Evolutionary conservation across 495 filamentous ascomycete species (phyloP), one percentile per base, ranked within the genome.

Genomic region (Penicillium parvum): DNA sequence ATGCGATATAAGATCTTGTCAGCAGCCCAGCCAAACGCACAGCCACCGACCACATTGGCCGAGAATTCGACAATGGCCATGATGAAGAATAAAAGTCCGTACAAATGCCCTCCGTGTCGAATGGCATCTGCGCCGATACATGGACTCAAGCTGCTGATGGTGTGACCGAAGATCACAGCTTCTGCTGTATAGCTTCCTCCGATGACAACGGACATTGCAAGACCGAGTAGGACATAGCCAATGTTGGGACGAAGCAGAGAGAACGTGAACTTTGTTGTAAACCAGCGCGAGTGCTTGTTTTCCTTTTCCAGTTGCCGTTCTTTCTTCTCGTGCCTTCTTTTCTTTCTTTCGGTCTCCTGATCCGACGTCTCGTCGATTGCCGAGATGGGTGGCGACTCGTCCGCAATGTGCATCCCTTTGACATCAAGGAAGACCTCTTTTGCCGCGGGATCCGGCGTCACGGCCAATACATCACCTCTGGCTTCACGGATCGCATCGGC

Each of bases 11-110:
- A 53, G 16, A 78, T 61, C 32, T 76, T 68, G 37, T 78, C 75
- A 0, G 75, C 71, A 3, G 73, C 65, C 54, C 67, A 64, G 16
- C 75, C 75, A 48, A 76, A 76, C 27, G 61, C 61, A 7, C 66
- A 71, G 23, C 72, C 68, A 29, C 64, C 64, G 10, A 68, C 50
- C 3, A 71, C 27, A 43, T 79, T 76, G 11, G 74, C 73, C 5
- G 62, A 56, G n/a, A 80, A 60, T n/a, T 71, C 74, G 30, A 72
- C 51, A 3, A 78, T 34, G 1, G 73, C 69, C n/a, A 78, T 55
- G 22, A 76, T 53, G 47, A 81, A 78, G 55, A 79, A 75, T 47
- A 78, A 59, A 7, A 76, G 58, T n/a, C 72, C 71, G 33, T 61
- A 77, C 15, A 78, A 66, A 32, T 68, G 60, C 4, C 72, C 72